phyloP scores from a whole-genome alignment of 441 rosid genomes.

The Populus hybrid region DNA sequence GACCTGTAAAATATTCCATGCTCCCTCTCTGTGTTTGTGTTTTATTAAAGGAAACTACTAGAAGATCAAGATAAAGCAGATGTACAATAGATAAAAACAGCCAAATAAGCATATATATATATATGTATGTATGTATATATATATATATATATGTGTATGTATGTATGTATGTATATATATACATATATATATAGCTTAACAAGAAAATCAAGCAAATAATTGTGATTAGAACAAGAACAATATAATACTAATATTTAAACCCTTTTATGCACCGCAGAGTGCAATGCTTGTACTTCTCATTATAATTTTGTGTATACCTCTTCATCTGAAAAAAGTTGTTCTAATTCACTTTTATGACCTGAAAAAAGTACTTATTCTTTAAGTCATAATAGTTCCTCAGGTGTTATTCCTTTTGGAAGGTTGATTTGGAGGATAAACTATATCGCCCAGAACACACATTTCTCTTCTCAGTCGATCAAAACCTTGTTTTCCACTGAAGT shows the following conservation, averaged over 20 bases:
- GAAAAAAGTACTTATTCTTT: neutral
- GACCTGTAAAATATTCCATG: too few species aligned
- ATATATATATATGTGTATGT: too few species aligned
- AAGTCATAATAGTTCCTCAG: neutral
- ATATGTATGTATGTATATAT: too few species aligned
- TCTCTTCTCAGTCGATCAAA: neutral
- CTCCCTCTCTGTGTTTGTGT: neutral
- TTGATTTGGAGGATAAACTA: neutral
- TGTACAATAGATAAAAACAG: neutral
- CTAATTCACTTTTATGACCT: neutral
- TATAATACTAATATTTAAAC: neutral
- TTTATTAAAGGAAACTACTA: too few species aligned
- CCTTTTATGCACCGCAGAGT: neutral
- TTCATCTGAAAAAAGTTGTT: neutral
- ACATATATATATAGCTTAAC: neutral
- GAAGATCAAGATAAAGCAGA: neutral
- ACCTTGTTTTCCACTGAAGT: too few species aligned
- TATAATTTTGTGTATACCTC: neutral
- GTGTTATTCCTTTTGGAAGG: neutral
- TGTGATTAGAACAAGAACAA: neutral
- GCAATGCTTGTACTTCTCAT: neutral
- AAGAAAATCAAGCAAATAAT: neutral
- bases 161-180: fast-evolving
- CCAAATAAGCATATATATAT: neutral
- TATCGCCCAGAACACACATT: neutral